phyloP scores from a whole-genome alignment of 1,284 basidiomycete genomes.

The Irpex sp. region DNA sequence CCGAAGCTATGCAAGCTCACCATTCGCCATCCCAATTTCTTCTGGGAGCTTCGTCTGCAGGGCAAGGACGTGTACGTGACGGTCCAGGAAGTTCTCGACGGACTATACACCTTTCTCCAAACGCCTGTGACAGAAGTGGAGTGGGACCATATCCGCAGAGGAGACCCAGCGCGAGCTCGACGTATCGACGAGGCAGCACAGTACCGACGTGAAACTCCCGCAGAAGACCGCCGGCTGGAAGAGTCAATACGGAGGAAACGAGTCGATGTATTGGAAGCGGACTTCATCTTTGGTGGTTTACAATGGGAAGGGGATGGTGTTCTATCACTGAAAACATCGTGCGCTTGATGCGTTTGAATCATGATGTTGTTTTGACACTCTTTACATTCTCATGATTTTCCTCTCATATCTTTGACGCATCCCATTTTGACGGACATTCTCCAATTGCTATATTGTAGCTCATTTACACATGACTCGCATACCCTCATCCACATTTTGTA shows the following conservation, averaged over 20 bases:
- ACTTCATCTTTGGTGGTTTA: not conserved
- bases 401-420: no score
- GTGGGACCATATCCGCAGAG: not conserved
- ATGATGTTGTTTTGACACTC: no score
- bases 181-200: not conserved
- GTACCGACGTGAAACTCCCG: not conserved
- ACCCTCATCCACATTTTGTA: no score
- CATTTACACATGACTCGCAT: not conserved
- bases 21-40: not conserved
- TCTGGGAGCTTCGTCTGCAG: not conserved
- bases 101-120: not conserved
- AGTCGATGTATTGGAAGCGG: not conserved
- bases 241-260: not conserved
- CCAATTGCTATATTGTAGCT: not conserved
- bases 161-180: not conserved
- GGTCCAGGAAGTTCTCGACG: not conserved
- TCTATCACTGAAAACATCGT: not conserved
- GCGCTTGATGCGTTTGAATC: not conserved
- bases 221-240: not conserved
- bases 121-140: not conserved
- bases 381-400: no score
- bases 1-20: not conserved
- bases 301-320: not conserved
- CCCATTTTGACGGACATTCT: no score
- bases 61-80: not conserved